Evolutionary conservation across 2,329 filamentous ascomycete genomes (phyloP).

Genomic region (Verticillium klebahnii): DNA sequence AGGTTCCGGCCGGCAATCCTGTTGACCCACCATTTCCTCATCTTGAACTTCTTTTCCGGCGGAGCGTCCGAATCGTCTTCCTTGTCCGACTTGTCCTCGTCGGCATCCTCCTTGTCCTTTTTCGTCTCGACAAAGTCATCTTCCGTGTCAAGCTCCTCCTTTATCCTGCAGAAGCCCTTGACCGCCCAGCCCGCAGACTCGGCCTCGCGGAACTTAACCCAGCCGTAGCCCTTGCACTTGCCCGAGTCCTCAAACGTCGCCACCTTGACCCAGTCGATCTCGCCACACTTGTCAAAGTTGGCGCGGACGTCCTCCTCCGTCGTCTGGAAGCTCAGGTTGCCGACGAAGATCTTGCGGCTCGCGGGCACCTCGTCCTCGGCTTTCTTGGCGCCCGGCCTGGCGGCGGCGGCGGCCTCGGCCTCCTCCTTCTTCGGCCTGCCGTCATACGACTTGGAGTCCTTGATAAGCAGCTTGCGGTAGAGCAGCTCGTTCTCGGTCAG

Average conservation of each 20-base stretch:
- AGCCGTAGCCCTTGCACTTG: conserved; percentile 97
- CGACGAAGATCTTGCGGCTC: conserved; percentile 84
- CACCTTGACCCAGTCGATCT: conserved; percentile 77
- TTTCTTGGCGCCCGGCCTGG: conserved; percentile 18
- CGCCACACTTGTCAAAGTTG: conserved; percentile 82
- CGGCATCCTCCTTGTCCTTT: conserved; percentile 37
- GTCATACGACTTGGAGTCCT: conserved; percentile 84
- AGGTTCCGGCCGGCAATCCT: conserved; percentile 73
- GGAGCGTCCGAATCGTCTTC: conserved; percentile 24
- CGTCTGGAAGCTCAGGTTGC: conserved; percentile 78
- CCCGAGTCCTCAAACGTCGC: conserved; percentile 95
- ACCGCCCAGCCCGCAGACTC: conserved; percentile 68
- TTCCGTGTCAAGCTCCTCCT: conserved; percentile 58
- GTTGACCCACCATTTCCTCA: conserved; percentile 79
- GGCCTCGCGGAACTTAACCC: conserved; percentile 84
- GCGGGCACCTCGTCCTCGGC: conserved; percentile 37
- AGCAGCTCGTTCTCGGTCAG: conserved; percentile 79
- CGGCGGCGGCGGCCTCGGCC: conserved; percentile 21
- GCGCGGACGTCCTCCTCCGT: conserved; percentile 75
- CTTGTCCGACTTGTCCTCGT: conserved; percentile 31
- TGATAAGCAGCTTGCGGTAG: conserved; percentile 83
- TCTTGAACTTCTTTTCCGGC: conserved; percentile 37
- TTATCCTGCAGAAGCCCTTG: conserved; percentile 72
- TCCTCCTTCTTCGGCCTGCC: conserved; percentile 72
- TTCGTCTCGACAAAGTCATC: conserved; percentile 53